These are phyloP conservation scores for Penicillium fuscoglaucum DNA, from an alignment of 2,329 filamentous ascomycete species.

Conservation along the genomic window DNA sequence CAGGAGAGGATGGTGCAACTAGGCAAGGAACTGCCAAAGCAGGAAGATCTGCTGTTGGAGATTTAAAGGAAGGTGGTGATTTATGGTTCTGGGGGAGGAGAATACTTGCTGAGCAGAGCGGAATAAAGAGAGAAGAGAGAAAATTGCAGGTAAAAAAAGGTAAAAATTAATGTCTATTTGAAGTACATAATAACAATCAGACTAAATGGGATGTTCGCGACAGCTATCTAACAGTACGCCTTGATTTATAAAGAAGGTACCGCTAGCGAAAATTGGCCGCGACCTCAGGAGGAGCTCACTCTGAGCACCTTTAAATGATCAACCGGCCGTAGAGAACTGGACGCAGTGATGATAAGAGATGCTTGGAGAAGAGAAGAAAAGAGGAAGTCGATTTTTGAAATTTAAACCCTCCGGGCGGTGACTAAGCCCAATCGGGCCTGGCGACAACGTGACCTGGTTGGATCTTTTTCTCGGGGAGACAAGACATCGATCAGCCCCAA, in stretches of 20 bases:
- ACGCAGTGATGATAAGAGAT: slow-evolving; percentile 94
- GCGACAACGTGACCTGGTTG: slow-evolving; percentile 35
- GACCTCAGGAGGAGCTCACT: slow-evolving; percentile 55
- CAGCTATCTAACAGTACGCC: slow-evolving; percentile 96
- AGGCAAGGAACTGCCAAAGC: neutral
- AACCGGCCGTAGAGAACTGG: slow-evolving; percentile 69
- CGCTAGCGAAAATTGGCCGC: slow-evolving; percentile 99
- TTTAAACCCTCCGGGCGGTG: slow-evolving; percentile 28
- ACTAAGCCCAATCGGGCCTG: slow-evolving; percentile 31
- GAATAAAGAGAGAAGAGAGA: neutral
- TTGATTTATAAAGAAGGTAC: slow-evolving; percentile 70
- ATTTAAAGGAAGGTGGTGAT: neutral
- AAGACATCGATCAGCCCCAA: slow-evolving; percentile 16
- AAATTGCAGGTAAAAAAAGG: neutral
- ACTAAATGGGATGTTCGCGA: slow-evolving; percentile 67
- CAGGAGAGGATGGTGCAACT: slow-evolving; percentile 50
- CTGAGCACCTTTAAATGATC: slow-evolving; percentile 93
- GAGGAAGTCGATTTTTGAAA: slow-evolving; percentile 22
- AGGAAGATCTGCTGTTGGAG: slow-evolving; percentile 1
- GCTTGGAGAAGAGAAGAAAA: slow-evolving; percentile 57
- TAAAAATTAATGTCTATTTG: no score
- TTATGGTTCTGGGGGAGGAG: no score
- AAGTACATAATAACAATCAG: neutral
- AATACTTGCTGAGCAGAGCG: neutral
- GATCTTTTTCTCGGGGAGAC: slow-evolving; percentile 41